These are phyloP conservation scores for Russula ochroleuca DNA, from an alignment of 768 basidiomycete genomes.

Conservation along the genomic window DNA sequence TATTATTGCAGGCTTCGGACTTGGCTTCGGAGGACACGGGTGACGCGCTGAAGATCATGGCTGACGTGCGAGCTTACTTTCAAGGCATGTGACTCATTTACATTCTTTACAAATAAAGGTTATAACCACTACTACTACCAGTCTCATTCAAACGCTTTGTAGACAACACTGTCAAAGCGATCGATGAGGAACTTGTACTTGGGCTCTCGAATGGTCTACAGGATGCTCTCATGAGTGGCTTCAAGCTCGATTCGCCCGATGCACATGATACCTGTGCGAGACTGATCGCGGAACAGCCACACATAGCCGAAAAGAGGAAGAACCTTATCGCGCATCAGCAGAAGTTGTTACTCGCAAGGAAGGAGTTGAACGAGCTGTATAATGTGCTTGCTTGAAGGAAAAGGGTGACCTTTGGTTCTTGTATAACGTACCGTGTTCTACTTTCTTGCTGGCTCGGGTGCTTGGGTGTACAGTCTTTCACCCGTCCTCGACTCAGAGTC, in stretches of 20 bases:
- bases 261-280: slow-evolving; percentile 46
- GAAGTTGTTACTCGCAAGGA: slow-evolving; percentile 44
- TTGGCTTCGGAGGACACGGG: slow-evolving; percentile 49
- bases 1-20: slow-evolving; percentile 44
- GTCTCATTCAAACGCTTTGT: slow-evolving; percentile 45
- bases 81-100: slow-evolving; percentile 47
- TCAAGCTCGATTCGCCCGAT: slow-evolving; percentile 50
- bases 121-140: slow-evolving; percentile 28
- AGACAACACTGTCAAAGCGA: slow-evolving; percentile 37
- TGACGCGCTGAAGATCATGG: slow-evolving; percentile 62
- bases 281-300: slow-evolving; percentile 48
- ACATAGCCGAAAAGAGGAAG: slow-evolving; percentile 42
- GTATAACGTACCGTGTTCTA: not conserved
- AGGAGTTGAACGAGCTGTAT: slow-evolving; percentile 43
- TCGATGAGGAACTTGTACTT: slow-evolving; percentile 51
- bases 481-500: not conserved
- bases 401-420: not conserved
- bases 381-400: slow-evolving; percentile 11
- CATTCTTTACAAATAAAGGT: slow-evolving; percentile 4
- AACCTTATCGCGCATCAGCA: slow-evolving; percentile 50
- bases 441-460: not conserved
- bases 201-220: slow-evolving; percentile 49
- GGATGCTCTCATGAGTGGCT: slow-evolving; percentile 42
- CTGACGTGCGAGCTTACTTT: slow-evolving; percentile 68
- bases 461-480: not conserved